phyloP scores from a whole-genome alignment of 768 basidiomycete species.

The Auriscalpium vulgare region DNA sequence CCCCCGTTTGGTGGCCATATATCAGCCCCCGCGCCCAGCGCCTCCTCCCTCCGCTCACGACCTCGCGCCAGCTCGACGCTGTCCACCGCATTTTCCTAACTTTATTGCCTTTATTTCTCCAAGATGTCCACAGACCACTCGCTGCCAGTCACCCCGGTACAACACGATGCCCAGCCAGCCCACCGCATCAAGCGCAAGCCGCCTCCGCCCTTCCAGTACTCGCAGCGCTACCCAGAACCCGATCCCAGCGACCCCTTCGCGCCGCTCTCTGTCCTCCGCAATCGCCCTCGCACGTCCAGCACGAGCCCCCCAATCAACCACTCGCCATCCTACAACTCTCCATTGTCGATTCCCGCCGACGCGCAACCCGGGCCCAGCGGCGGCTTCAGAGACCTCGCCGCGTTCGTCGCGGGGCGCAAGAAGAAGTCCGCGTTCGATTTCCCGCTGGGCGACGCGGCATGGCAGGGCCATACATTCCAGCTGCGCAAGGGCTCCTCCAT shows the following conservation, averaged over 20 bases:
- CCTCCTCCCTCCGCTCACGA: not conserved
- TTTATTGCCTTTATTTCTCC: not conserved
- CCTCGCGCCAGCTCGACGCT: not conserved
- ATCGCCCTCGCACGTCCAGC: constrained; percentile 25
- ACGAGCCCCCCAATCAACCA: not conserved
- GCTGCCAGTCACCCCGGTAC: not conserved
- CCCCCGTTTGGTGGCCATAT: not conserved
- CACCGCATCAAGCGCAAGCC: constrained; percentile 45
- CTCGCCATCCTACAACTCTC: not conserved
- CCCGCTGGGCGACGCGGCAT: constrained; percentile 3
- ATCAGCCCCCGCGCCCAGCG: not conserved
- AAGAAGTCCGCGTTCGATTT: not conserved
- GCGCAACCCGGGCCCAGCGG: not conserved
- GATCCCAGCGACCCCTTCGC: constrained; percentile 68
- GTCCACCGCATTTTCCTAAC: not conserved
- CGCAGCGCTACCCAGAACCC: constrained; percentile 52
- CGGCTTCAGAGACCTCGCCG: constrained; percentile 2
- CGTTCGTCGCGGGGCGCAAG: constrained; percentile 3
- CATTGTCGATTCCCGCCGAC: not conserved
- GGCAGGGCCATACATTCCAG: constrained; percentile 4
- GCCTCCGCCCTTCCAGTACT: constrained; percentile 42
- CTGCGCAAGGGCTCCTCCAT: constrained; percentile 10
- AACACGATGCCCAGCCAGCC: not conserved
- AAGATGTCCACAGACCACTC: not conserved
- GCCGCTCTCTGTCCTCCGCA: constrained; percentile 56